Conservation (phyloP, 108 stramenopile species). For the Pseudonitzschia multistriata region DNA sequence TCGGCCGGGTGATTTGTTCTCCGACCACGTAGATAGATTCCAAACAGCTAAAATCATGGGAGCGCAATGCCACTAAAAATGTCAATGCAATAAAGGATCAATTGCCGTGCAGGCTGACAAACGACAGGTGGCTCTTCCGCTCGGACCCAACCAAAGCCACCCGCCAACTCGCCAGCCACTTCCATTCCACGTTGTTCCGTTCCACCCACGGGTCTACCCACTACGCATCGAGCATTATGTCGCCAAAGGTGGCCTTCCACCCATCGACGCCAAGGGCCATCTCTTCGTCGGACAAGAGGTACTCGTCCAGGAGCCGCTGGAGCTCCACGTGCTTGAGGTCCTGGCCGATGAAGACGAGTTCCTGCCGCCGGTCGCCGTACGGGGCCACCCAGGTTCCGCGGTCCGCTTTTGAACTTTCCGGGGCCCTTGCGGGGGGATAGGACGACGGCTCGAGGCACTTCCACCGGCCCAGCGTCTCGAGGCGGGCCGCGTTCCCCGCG, state of each 20-base stretch:
- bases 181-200: no score
- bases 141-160: no score
- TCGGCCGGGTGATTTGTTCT: no score
- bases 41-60: no score
- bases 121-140: no score
- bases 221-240: not conserved
- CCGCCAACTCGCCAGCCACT: not conserved
- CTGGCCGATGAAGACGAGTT: conserved; percentile 89
- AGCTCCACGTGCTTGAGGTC: conserved; percentile 62
- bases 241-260: conserved; percentile 7
- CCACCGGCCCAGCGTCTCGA: conserved; percentile 3
- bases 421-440: not conserved
- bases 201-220: not conserved
- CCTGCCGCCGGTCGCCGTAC: conserved; percentile 91
- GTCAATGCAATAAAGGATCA: no score
- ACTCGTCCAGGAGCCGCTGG: conserved; percentile 25
- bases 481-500: not conserved
- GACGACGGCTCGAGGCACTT: not conserved
- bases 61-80: no score
- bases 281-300: conserved; percentile 13
- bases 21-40: no score
- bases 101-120: no score
- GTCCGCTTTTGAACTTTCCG: not conserved
- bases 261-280: not conserved
- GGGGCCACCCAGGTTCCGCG: conserved; percentile 10